Conservation (phyloP, 139 green algal genomes). For the Deuterostichococcus epilithicus region DNA sequence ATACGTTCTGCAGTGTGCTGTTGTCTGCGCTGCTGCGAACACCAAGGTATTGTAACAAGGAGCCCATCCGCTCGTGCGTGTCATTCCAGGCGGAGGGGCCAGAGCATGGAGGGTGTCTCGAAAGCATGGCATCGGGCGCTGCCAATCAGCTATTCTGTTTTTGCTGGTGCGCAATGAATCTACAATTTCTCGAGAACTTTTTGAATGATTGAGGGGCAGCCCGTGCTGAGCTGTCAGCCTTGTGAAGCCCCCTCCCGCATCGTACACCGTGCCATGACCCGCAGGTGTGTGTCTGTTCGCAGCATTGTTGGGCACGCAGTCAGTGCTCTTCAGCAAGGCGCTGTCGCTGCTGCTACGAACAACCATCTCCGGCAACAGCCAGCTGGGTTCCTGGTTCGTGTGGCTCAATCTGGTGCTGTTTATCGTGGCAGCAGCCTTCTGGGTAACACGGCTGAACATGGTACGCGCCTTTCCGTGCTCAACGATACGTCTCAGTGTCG, state of each 20-base stretch:
- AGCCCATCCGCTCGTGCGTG: too few relatives aligned
- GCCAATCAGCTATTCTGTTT: background rate
- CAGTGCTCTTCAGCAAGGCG: constrained; percentile 80
- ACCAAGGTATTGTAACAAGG: too few relatives aligned
- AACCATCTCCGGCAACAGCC: constrained; percentile 60
- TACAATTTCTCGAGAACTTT: too few relatives aligned
- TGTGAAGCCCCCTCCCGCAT: too few relatives aligned
- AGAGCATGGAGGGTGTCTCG: background rate
- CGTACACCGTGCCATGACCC: too few relatives aligned
- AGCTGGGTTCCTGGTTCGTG: constrained; percentile 79
- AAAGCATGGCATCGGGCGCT: background rate
- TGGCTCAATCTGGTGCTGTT: constrained; percentile 70
- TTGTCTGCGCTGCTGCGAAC: background rate
- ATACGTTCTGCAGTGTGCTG: too few relatives aligned
- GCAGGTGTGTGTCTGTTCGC: too few relatives aligned
- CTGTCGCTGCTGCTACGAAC: constrained; percentile 76
- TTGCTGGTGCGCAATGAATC: background rate
- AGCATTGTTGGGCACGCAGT: constrained; percentile 74
- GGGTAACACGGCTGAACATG: constrained; percentile 78
- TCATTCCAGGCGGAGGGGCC: background rate
- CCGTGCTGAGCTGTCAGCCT: too few relatives aligned
- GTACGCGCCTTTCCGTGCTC: constrained; percentile 19
- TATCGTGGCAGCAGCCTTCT: constrained; percentile 67
- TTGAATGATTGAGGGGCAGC: too few relatives aligned
- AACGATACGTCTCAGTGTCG: too few relatives aligned